These are phyloP conservation scores for Prunus salicina DNA, from an alignment of 306 rosid species.

Conservation along the genomic window DNA sequence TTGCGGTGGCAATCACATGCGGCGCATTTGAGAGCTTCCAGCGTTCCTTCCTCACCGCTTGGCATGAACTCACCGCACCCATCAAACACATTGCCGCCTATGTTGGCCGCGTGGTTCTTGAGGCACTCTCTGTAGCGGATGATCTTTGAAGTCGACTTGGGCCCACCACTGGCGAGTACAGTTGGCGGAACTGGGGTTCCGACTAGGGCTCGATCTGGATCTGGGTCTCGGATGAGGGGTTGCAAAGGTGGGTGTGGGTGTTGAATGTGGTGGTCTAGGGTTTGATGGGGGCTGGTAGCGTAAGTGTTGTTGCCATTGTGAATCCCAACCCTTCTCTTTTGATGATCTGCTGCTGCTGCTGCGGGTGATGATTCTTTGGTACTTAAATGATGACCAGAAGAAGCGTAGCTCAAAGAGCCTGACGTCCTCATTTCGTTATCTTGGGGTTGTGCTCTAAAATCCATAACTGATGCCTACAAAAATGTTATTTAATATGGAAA, in stretches of 20 bases:
- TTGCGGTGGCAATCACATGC: conserved; percentile 54
- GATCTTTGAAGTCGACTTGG: conserved; percentile 8
- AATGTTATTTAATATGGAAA: not conserved
- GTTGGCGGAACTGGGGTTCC: not conserved
- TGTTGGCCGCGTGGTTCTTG: conserved; percentile 55
- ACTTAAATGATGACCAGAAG: conserved; percentile 7
- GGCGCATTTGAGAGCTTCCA: conserved; percentile 52
- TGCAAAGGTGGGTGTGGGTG: conserved; percentile 7
- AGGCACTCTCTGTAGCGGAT: conserved; percentile 44
- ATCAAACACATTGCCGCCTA: conserved; percentile 47
- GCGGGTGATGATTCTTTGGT: conserved; percentile 13
- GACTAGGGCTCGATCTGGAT: conserved; percentile 22
- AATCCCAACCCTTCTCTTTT: conserved; percentile 17
- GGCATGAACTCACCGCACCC: conserved; percentile 69
- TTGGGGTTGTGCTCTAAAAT: conserved; percentile 28
- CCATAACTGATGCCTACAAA: conserved; percentile 23
- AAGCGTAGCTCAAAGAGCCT: conserved; percentile 16
- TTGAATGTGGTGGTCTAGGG: conserved; percentile 25
- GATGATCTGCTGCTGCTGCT: not conserved
- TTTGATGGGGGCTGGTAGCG: conserved; percentile 17
- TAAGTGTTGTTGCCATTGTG: conserved; percentile 21
- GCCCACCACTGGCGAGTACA: not conserved
- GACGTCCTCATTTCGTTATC: conserved; percentile 41
- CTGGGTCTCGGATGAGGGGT: conserved; percentile 14
- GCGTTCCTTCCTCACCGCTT: conserved; percentile 46